phyloP scores from a whole-genome alignment of 441 rosid genomes.

The Erysimum cheiri region DNA sequence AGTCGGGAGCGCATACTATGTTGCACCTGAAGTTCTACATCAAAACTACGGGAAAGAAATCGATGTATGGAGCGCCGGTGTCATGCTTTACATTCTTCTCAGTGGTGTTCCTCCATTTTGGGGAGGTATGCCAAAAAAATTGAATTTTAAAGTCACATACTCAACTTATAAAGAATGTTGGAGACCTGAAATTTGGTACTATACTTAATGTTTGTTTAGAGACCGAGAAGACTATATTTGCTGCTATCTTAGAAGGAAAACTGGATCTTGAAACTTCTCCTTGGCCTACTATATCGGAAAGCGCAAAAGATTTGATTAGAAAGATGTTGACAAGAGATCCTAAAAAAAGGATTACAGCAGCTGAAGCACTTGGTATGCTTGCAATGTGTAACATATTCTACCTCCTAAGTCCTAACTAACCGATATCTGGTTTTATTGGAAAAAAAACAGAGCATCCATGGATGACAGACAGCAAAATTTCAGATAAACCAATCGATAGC shows the following conservation, averaged over 20 bases:
- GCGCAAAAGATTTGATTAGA: conserved; percentile 62
- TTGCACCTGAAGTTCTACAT: conserved; percentile 69
- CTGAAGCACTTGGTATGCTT: conserved; percentile 59
- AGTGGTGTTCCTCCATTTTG: conserved; percentile 73
- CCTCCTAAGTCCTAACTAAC: not conserved
- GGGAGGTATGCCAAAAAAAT: conserved; percentile 54
- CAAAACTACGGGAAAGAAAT: conserved; percentile 63
- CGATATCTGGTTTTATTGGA: not conserved
- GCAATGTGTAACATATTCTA: not conserved
- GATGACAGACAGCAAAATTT: conserved; percentile 67
- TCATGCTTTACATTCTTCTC: conserved; percentile 73
- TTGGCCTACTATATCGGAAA: conserved; percentile 61
- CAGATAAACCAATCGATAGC: conserved; percentile 76
- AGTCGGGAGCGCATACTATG: conserved; percentile 67
- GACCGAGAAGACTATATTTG: conserved; percentile 58
- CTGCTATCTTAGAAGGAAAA: conserved; percentile 46
- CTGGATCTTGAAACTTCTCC: conserved; percentile 59
- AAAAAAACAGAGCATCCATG: conserved; percentile 83
- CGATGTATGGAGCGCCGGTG: conserved; percentile 78
- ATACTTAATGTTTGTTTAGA: conserved; percentile 45
- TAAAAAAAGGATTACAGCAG: conserved; percentile 59
- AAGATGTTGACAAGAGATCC: conserved; percentile 62
- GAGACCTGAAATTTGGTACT: not conserved
- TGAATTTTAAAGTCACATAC: not conserved
- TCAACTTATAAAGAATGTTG: not conserved